Evolutionary conservation across 371 early-diverging fungal genomes (phyloP).

Genomic region (Phascolomyces articulosus): DNA sequence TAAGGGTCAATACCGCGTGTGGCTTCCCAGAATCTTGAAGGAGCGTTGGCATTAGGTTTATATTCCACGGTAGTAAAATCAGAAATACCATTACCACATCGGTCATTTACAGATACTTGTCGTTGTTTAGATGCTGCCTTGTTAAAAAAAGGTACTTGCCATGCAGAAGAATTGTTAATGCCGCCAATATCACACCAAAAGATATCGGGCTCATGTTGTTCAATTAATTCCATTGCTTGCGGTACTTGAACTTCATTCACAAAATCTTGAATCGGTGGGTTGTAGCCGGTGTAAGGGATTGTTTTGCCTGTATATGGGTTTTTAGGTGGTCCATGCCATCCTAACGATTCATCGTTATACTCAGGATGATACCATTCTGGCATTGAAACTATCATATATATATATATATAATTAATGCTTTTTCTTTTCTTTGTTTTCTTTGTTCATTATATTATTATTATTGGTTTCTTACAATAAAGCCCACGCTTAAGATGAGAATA

Average conservation of each 20-base stretch:
- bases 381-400: constrained; percentile 31
- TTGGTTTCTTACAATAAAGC: constrained; percentile 30
- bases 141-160: constrained; percentile 34
- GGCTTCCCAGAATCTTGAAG: constrained; percentile 38
- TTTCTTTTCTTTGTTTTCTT: not conserved
- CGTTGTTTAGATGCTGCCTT: constrained; percentile 9
- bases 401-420: not conserved
- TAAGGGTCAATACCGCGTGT: constrained; percentile 45
- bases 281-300: constrained; percentile 26
- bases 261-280: constrained; percentile 26
- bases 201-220: constrained; percentile 33
- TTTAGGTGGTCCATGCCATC: constrained; percentile 36
- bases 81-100: constrained; percentile 35
- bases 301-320: constrained; percentile 27
- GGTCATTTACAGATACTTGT: constrained; percentile 33
- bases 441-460: too few species aligned
- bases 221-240: constrained; percentile 32
- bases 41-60: not conserved
- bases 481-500: constrained; percentile 41
- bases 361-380: constrained; percentile 48
- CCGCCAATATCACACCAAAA: constrained; percentile 51
- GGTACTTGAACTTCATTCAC: constrained; percentile 43
- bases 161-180: constrained; percentile 36
- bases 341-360: constrained; percentile 26
- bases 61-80: constrained; percentile 46